phyloP scores from a whole-genome alignment of 2,329 filamentous ascomycete species.

The Rhynchosporium graminicola region DNA sequence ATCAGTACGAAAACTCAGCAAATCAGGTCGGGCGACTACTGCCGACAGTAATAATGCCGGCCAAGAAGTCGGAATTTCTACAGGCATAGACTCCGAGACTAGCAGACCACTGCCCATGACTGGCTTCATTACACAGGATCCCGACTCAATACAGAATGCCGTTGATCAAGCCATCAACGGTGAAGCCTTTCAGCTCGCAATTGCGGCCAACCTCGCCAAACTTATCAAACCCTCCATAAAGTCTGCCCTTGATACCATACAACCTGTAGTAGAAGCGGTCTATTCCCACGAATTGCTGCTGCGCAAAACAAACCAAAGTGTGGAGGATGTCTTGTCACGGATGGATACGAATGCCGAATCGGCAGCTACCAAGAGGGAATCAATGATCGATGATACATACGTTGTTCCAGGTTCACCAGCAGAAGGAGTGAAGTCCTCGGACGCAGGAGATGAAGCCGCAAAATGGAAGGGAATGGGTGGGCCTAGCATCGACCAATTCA shows the following conservation, averaged over 20 bases:
- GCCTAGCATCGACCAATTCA: conserved; percentile 25
- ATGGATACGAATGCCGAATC: conserved; percentile 31
- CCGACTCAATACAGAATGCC: conserved; percentile 33
- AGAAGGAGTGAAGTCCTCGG: conserved; percentile 11
- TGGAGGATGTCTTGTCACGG: conserved; percentile 36
- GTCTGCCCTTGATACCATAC: conserved; percentile 39
- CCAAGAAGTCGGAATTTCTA: conserved; percentile 21
- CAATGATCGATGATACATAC: conserved; percentile 19
- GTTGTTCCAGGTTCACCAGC: conserved; percentile 6
- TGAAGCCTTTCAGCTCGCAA: conserved; percentile 38
- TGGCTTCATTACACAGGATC: conserved; percentile 32
- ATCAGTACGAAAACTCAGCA: conserved; percentile 30
- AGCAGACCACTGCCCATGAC: conserved; percentile 22
- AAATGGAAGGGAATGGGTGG: neutral
- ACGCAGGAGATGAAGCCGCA: neutral
- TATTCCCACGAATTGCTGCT: conserved; percentile 39
- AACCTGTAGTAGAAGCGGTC: conserved; percentile 40
- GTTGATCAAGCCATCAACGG: conserved; percentile 38
- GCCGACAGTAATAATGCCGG: neutral
- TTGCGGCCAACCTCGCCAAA: conserved; percentile 38
- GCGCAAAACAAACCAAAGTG: conserved; percentile 38
- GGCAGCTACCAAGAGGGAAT: conserved; percentile 14
- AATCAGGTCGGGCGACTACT: conserved; percentile 1
- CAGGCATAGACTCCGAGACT: conserved; percentile 15
- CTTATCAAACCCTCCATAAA: conserved; percentile 40